Evolutionary conservation across 768 basidiomycete species (phyloP), one percentile per base, ranked within the genome.

Genomic region (Pisolithus orientalis): DNA sequence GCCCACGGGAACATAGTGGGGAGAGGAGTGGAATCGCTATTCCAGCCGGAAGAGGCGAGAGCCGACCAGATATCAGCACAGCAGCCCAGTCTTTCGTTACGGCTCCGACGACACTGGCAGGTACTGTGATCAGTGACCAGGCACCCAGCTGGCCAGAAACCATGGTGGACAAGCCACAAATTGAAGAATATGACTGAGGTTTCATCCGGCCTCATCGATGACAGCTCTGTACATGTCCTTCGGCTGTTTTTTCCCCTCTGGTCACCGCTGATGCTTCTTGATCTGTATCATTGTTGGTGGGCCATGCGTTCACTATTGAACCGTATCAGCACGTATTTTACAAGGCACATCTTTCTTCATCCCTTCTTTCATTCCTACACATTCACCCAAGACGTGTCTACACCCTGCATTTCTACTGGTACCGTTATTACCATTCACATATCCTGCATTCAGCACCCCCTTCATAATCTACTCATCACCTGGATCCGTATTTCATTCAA

Each of bases 31-130:
- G 60, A 0, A 29, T 72, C 2, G 53, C 63, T 0, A 68, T 70
- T 53, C 65, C 64, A 8, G 25, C 54, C 5, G 61, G 65, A 31
- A 32, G 54, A 42, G 54, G 61, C 59, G 72, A 64, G 55, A 79
- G 78, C 59, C 78, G 71, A 38, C 75, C 78, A 0, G 84, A 84
- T 62, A 75, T 88, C 61, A 87, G 85, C 64, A 84, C 84, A 0
- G 85, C 86, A 11, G 75, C 80, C 3, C 75, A 75, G 53, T 87
- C 85, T 51, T 85, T 87, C 57, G 75, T 87, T 21, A 86, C 86
- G 5, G 78, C 79, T 16, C 75, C 87, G 39, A 75, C 78, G 44
- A 85, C 83, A 6, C 63, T 84, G 10, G 75, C 75, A 14, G 78
- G 80, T 24, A 77, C 61, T 31, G 82, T 79, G 42, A 73, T 76